These are phyloP conservation scores for Xylaria sp. DNA, from an alignment of 2,329 filamentous ascomycete genomes.

Conservation along the genomic window DNA sequence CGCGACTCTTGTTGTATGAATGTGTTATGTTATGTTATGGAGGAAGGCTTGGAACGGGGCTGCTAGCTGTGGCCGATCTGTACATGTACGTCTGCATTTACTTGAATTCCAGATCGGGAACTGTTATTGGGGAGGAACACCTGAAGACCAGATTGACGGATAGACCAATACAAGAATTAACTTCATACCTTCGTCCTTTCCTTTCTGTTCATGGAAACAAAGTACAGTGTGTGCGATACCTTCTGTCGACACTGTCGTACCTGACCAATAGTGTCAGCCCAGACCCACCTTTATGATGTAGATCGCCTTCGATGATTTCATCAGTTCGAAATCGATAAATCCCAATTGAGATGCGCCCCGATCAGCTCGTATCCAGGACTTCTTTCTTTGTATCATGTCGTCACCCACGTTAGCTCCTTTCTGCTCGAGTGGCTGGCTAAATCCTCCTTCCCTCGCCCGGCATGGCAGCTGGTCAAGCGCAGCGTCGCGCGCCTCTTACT, in stretches of 20 bases:
- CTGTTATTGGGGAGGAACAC: too few species aligned
- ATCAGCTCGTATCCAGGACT: background rate
- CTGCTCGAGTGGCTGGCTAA: background rate
- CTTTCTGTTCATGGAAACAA: too few species aligned
- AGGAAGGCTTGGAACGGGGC: background rate
- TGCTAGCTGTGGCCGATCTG: background rate
- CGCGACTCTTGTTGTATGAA: background rate
- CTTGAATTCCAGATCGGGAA: too few species aligned
- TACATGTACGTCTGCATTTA: background rate
- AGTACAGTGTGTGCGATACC: background rate
- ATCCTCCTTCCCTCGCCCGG: background rate
- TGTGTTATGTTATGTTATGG: background rate
- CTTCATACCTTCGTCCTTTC: too few species aligned
- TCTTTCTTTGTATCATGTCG: slow-evolving; percentile 4
- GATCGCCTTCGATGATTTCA: slow-evolving; percentile 44
- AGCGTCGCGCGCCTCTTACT: background rate
- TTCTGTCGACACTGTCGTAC: background rate
- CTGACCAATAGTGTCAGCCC: background rate
- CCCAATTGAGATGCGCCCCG: slow-evolving; percentile 2
- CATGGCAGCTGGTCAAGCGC: background rate
- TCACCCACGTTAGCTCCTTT: background rate
- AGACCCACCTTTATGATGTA: slow-evolving; percentile 37
- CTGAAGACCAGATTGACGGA: too few species aligned
- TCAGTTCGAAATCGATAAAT: slow-evolving; percentile 17
- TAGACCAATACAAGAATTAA: too few species aligned